Base-by-base conservation (phyloP, 73 alveolate species). In the Strombidium stylifer region DNA sequence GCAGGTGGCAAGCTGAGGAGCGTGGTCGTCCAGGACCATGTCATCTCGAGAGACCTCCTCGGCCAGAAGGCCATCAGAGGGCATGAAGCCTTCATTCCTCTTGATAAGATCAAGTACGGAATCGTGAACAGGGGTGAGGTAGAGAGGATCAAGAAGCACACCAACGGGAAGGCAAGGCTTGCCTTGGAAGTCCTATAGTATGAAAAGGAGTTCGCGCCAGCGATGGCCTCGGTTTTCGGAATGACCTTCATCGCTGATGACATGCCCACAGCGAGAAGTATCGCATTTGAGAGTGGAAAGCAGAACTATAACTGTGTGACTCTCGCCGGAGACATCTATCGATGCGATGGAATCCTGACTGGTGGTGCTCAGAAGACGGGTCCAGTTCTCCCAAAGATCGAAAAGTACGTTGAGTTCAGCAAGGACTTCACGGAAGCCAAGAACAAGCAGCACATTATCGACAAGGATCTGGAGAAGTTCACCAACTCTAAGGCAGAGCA, bases 221-320 rank as follows among this genome's bases (percentile, higher is more conserved):
- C 97, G 3, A 86, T 94, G 94, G 72, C 70, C 51, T 92, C 69
- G 56, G 94, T 90, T 12, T 94, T 94, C 83, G 99, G 99, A 26
- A 59, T 69, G 36, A 65, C 82, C 58, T 86, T 92, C 51, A 89
- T 94, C 50, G 88, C 97, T 52, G 92, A 87, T 41, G 88, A 93
- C 27, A 59, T 69, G 20, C 91, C 83, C 35, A 86, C 91, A 11
- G 99, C 99, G 0, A 91, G 71, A 69, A 85, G 52, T 53, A 81
- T 94, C 23, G 94, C 94, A 25, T 78, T 73, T 46, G 75, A 68
- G 46, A 84, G 81, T 16, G 56, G 65, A 14, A 65, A 71, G 23
- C 36, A 54, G 42, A 77, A 70, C 57, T 80, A 66, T 24, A 68
- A 81, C 65, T 85, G 94, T 56, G 97, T 93, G 14, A 87, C 96